Conservation (phyloP, 345 rosid species). For the Aethionema arabicum region DNA sequence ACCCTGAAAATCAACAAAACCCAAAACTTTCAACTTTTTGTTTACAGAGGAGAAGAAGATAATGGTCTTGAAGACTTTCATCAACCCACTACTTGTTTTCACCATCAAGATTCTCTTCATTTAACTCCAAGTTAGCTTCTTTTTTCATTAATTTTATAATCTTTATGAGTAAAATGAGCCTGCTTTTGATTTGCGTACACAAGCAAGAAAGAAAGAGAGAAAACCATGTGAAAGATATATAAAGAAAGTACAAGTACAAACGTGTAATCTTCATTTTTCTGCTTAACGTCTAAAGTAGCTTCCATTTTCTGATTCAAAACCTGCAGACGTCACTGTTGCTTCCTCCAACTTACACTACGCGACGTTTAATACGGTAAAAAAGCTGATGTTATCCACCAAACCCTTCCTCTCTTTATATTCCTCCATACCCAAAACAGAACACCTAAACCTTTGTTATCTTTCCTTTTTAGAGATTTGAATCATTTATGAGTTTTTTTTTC, state of each 20-base stretch:
- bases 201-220: neutral
- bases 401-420: conserved; percentile 24
- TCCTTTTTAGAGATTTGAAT: neutral
- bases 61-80: conserved; percentile 75
- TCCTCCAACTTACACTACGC: conserved; percentile 54
- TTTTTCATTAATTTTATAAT: conserved; percentile 9
- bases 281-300: conserved; percentile 39
- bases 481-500: neutral
- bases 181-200: too few relatives aligned
- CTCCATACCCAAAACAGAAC: neutral
- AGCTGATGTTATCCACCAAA: conserved; percentile 26
- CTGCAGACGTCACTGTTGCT: conserved; percentile 56
- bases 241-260: neutral
- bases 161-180: neutral
- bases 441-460: neutral
- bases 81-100: conserved; percentile 58
- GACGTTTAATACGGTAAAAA: conserved; percentile 63
- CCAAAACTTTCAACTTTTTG: neutral
- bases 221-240: neutral
- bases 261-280: conserved; percentile 22
- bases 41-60: conserved; percentile 36
- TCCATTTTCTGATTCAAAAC: conserved; percentile 55
- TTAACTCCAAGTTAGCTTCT: conserved; percentile 69
- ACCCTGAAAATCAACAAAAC: neutral
- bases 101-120: conserved; percentile 64